Percentiles rank a stretch among this genome's conserved stretches.
Evolutionary conservation across 257 asterid genomes (phyloP).

Genomic region (Eucommia ulmoides): DNA sequence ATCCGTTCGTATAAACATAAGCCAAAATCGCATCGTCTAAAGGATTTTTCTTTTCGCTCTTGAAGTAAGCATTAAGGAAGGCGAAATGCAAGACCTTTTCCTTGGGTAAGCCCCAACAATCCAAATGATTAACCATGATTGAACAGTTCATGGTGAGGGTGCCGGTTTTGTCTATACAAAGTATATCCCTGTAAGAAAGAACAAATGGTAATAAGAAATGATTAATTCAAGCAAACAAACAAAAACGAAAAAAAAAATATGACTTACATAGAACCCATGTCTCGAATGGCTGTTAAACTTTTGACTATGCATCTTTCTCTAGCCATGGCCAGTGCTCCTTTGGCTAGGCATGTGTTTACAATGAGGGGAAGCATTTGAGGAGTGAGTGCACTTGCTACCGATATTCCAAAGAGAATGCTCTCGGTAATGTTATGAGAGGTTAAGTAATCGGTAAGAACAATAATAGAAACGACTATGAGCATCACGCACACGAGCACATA

Average conservation of each 20-base stretch:
- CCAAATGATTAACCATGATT: conserved; percentile 10
- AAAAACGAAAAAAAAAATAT: no score
- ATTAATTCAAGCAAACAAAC: no score
- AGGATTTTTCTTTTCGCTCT: conserved; percentile 12
- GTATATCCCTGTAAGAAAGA: conserved; percentile 12
- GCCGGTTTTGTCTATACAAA: conserved; percentile 17
- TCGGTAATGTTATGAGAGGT: conserved; percentile 5
- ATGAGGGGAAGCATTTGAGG: conserved; percentile 20
- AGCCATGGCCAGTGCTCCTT: conserved; percentile 18
- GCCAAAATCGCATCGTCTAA: conserved; percentile 17
- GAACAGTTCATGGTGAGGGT: conserved; percentile 11
- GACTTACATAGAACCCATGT: conserved; percentile 20
- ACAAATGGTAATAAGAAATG: no score
- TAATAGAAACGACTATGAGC: conserved; percentile 6
- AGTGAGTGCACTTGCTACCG: conserved; percentile 18
- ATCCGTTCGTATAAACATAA: conserved; percentile 9
- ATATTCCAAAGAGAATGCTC: conserved; percentile 13
- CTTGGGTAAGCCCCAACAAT: conserved; percentile 11
- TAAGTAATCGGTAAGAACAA: conserved; percentile 4
- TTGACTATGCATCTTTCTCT: conserved; percentile 14
- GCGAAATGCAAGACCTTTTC: conserved; percentile 9
- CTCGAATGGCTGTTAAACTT: conserved; percentile 9
- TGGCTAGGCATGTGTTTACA: conserved; percentile 11
- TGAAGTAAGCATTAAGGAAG: conserved; percentile 13
- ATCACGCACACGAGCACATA: conserved; percentile 6